Conservation (phyloP, 2,329 filamentous ascomycete species). For the Stachybotrys elegans region DNA sequence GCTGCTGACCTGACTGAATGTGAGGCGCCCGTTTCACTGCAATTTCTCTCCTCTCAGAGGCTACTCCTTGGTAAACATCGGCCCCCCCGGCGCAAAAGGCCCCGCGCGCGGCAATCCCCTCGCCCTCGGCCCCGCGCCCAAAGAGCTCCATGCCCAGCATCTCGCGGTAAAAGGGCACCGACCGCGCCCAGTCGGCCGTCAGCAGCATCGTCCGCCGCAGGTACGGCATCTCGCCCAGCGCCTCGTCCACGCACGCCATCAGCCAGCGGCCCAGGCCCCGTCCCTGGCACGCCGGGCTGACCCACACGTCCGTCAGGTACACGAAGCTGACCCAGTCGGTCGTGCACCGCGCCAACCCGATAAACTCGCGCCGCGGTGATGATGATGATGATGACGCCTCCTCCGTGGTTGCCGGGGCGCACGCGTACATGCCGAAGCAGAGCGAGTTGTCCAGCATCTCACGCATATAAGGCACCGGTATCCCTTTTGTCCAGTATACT, state of each 20-base stretch:
- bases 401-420: background rate
- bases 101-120: too few species aligned
- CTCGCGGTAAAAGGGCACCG: constrained; percentile 27
- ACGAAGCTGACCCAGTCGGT: constrained; percentile 62
- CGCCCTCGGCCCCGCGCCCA: too few species aligned
- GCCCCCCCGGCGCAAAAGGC: too few species aligned
- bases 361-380: constrained; percentile 8
- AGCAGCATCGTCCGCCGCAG: constrained; percentile 50
- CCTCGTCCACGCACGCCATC: constrained; percentile 50
- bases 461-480: constrained; percentile 37
- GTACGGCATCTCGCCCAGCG: constrained; percentile 44
- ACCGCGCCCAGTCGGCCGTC: constrained; percentile 28
- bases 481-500: constrained; percentile 50
- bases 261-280: constrained; percentile 58
- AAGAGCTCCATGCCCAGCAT: constrained; percentile 24
- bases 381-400: background rate
- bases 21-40: too few species aligned
- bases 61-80: too few species aligned
- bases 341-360: constrained; percentile 41
- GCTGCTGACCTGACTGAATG: too few species aligned
- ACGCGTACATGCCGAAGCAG: constrained; percentile 49
- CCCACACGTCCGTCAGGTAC: constrained; percentile 60
- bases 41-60: too few species aligned
- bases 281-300: constrained; percentile 48
- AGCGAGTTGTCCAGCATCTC: constrained; percentile 47